Evolutionary conservation across 176 grass and related monocot species (phyloP).

Genomic region (Pontederia paniculata): DNA sequence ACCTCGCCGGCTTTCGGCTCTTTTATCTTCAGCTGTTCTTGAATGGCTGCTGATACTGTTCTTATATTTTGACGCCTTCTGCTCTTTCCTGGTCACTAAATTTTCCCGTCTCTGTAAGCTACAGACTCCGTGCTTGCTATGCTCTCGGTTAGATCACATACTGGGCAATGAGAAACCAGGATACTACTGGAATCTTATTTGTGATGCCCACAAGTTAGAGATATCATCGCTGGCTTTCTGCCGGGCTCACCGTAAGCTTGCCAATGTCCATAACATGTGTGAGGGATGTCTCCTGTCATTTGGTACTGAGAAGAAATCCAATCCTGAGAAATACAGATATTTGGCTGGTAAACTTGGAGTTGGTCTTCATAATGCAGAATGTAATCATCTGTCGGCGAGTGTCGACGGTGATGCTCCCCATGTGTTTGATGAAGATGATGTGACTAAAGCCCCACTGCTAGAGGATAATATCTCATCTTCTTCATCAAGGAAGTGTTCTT

Average conservation of each 20-base stretch:
- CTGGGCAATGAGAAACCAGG: constrained; percentile 27
- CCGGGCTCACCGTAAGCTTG: constrained; percentile 42
- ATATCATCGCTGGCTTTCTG: constrained; percentile 65
- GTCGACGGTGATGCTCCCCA: background rate
- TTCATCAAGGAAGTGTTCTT: constrained; percentile 2
- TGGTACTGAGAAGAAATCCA: constrained; percentile 13
- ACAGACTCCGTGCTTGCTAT: constrained; percentile 51
- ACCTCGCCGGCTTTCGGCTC: constrained; percentile 24
- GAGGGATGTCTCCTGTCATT: constrained; percentile 50
- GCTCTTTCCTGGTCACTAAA: constrained; percentile 41
- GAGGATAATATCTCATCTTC: background rate
- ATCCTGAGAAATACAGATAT: constrained; percentile 15
- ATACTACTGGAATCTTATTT: constrained; percentile 45
- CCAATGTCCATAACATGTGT: constrained; percentile 48
- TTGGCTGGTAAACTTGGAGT: constrained; percentile 20
- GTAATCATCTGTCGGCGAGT: background rate
- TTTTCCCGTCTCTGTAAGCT: constrained; percentile 60
- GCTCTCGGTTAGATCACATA: constrained; percentile 58
- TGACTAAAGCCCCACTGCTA: background rate
- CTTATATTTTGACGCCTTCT: constrained; percentile 41
- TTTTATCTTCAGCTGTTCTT: constrained; percentile 33
- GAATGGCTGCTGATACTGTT: constrained; percentile 71
- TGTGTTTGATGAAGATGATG: background rate
- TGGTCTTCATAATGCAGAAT: background rate
- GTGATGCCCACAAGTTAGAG: constrained; percentile 54